A percentile compares a stretch with the other conserved stretches of the same genome.
Evolutionary conservation across 2,329 filamentous ascomycete genomes (phyloP).

Genomic region (Colletotrichum musae): DNA sequence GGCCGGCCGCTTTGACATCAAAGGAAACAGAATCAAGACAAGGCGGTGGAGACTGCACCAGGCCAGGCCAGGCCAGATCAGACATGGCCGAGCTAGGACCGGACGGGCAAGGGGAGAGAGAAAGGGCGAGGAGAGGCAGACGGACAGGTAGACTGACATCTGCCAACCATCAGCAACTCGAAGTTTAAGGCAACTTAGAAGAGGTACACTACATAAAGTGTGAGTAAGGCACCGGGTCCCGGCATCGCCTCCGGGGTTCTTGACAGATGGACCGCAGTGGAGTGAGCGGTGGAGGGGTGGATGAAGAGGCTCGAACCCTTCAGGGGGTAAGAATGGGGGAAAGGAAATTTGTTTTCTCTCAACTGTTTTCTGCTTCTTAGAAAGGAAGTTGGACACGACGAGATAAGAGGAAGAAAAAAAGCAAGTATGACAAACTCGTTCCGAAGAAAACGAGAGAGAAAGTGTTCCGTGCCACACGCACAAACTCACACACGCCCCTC

Average conservation of each 20-base stretch:
- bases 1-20: constrained; percentile 34
- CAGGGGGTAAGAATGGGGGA: constrained; percentile 7
- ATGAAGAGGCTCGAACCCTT: constrained; percentile 15
- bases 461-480: background rate
- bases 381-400: background rate
- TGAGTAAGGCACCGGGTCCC: constrained; percentile 8
- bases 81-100: constrained; percentile 2
- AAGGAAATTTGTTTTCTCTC: no score
- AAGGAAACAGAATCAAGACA: constrained; percentile 18
- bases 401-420: background rate
- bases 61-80: background rate
- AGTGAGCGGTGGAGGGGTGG: background rate
- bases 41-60: background rate
- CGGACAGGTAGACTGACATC: constrained; percentile 28
- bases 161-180: constrained; percentile 17
- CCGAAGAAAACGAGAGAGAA: constrained; percentile 1
- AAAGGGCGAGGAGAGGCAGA: background rate
- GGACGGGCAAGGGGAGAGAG: constrained; percentile 17
- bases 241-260: no score
- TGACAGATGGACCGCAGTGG: background rate
- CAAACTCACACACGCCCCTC: background rate
- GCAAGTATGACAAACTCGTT: constrained; percentile 15
- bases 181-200: no score
- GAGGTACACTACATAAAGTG: no score
- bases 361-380: background rate